Conservation (phyloP, 108 stramenopile species). For the Cyclotella choctawhatcheeana region DNA sequence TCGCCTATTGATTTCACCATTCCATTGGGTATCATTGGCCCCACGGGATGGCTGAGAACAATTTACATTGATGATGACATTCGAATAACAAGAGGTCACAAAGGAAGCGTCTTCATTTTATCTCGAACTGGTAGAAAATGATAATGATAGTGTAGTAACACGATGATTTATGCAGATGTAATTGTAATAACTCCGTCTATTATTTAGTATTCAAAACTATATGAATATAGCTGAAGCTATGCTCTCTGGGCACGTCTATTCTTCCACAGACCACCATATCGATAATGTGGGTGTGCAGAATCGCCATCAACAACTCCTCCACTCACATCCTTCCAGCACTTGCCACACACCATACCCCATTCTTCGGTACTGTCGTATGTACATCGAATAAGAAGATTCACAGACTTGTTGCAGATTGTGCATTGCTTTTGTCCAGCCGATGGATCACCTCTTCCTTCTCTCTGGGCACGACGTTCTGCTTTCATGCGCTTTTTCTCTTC, state of each 20-base stretch:
- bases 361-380: slow-evolving; percentile 53
- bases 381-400: slow-evolving; percentile 77
- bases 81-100: slow-evolving; percentile 84
- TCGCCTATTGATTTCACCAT: slow-evolving; percentile 58
- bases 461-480: slow-evolving; percentile 67
- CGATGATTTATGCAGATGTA: too few relatives aligned
- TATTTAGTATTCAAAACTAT: background rate
- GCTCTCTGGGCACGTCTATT: slow-evolving; percentile 55
- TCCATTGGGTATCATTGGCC: slow-evolving; percentile 74
- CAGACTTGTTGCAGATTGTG: slow-evolving; percentile 59
- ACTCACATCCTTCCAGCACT: slow-evolving; percentile 81
- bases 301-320: slow-evolving; percentile 90
- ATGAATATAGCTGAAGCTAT: background rate
- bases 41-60: slow-evolving; percentile 79
- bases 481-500: slow-evolving; percentile 71
- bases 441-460: slow-evolving; percentile 66
- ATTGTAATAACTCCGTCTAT: too few relatives aligned
- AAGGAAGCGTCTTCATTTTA: slow-evolving; percentile 83
- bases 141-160: background rate
- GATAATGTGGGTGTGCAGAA: slow-evolving; percentile 81
- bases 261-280: slow-evolving; percentile 90
- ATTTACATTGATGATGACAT: slow-evolving; percentile 75
- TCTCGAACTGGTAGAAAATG: slow-evolving; percentile 42
- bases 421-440: slow-evolving; percentile 72
- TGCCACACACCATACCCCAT: slow-evolving; percentile 88